Evolutionary conservation across 164 flowering plant species (phyloP).

Genomic region (Magnolia sinica): DNA sequence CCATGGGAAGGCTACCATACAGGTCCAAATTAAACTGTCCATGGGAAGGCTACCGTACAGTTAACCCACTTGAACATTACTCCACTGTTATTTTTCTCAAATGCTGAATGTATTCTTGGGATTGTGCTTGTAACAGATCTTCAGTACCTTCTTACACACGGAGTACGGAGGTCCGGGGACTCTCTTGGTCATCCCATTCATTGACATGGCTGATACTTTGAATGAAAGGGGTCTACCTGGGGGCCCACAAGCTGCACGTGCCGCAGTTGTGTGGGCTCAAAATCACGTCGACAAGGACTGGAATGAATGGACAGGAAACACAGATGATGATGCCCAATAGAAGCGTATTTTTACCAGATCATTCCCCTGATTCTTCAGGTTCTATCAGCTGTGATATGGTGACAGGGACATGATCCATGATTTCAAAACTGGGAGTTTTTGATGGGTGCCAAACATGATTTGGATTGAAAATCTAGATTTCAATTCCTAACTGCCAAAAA

Average conservation of each 20-base stretch:
- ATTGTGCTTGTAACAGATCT: conserved; percentile 46
- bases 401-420: not conserved
- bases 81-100: not conserved
- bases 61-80: too few species aligned
- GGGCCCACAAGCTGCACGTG: conserved; percentile 85
- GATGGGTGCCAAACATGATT: too few species aligned
- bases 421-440: too few species aligned
- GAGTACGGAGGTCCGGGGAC: conserved; percentile 99
- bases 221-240: conserved; percentile 80
- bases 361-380: not conserved
- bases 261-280: conserved; percentile 88
- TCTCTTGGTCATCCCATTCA: conserved; percentile 73
- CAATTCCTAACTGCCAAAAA: too few species aligned
- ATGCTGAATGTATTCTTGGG: not conserved
- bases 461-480: too few species aligned
- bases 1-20: too few species aligned
- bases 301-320: conserved; percentile 74
- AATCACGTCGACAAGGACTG: conserved; percentile 87
- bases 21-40: too few species aligned
- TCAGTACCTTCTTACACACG: conserved; percentile 59
- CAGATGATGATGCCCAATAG: conserved; percentile 2
- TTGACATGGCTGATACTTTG: conserved; percentile 86
- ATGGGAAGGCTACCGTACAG: too few species aligned
- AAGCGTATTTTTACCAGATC: not conserved
- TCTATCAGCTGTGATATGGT: not conserved